Base-by-base conservation (phyloP, 345 rosid species). In the Raphanus raphanistrum region DNA sequence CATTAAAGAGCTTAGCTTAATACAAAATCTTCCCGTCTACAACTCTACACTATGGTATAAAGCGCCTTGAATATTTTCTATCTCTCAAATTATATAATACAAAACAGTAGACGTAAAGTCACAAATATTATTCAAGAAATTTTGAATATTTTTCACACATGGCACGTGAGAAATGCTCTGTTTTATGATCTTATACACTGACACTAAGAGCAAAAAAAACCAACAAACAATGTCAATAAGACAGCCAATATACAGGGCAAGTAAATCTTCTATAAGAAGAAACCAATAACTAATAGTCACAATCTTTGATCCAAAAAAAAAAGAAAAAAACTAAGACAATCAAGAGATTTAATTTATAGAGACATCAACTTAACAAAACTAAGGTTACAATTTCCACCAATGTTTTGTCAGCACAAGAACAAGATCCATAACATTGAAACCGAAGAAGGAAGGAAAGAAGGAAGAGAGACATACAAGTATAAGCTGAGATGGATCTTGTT, bases 401-500 rank as follows among this genome's bases (percentile, higher is more conserved):
- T 25, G n/a, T 13, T 48, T 45, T 50, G 52, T 45, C 52, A 45
- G 5, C 52, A 4, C 10, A 57, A 3, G 52, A 31, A 60, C 33
- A 77, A 77, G 76, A 77, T 71, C n/a, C n/a, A n/a, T n/a, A n/a
- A n/a, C n/a, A n/a, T n/a, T n/a, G n/a, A 27, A 27, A 27, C 28
- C 28, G 28, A 27, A 27, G 2, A 1, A 71, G 5, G 8, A 31
- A 17, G 8, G 13, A 17, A 3, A 21, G 41, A 36, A 72, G 69
- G 8, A 8, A 60, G 55, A 16, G 6, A 63, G 57, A 62, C 81
- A 15, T 81, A 81, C 84, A 68, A 52, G 0, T 52, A 12, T 64
- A 3, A 82, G 77, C 61, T 84, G 87, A 55, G 84, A 79, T 64
- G 72, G 76, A 57, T 79, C 82, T 69, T 74, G 82, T 52, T 88